phyloP scores from a whole-genome alignment of 2,329 filamentous ascomycete species.

The Simplicillium sp. region DNA sequence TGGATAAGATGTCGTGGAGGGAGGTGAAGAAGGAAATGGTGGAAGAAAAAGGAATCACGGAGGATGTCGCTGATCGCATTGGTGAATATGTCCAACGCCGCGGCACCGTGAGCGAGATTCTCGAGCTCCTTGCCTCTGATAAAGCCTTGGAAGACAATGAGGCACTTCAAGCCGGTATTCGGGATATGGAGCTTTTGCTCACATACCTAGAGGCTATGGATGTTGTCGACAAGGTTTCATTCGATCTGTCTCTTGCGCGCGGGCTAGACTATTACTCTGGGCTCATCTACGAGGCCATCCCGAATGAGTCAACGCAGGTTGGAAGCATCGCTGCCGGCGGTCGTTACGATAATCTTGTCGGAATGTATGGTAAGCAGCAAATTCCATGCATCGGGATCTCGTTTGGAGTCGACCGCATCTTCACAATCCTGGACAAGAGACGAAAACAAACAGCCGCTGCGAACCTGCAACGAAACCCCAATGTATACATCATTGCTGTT shows the following conservation, averaged over 20 bases:
- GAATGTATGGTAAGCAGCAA: slow-evolving; percentile 82
- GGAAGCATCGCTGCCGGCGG: slow-evolving; percentile 84
- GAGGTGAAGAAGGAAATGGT: slow-evolving; percentile 91
- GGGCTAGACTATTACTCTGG: slow-evolving; percentile 89
- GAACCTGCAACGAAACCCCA: slow-evolving; percentile 62
- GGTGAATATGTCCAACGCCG: slow-evolving; percentile 71
- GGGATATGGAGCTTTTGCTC: slow-evolving; percentile 73
- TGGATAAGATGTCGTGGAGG: slow-evolving; percentile 85
- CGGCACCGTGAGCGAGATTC: slow-evolving; percentile 57
- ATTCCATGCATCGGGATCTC: slow-evolving; percentile 62
- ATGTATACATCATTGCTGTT: slow-evolving; percentile 93
- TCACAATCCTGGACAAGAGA: slow-evolving; percentile 75
- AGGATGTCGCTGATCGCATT: slow-evolving; percentile 74
- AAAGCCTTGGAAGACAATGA: slow-evolving; percentile 59
- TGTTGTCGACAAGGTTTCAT: slow-evolving; percentile 65
- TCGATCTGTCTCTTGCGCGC: slow-evolving; percentile 81
- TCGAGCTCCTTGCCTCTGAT: slow-evolving; percentile 59
- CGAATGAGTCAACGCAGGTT: slow-evolving; percentile 69
- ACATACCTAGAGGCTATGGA: slow-evolving; percentile 72
- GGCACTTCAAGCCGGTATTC: slow-evolving; percentile 67
- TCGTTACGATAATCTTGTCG: slow-evolving; percentile 85
- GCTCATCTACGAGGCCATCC: slow-evolving; percentile 82
- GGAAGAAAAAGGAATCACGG: slow-evolving; percentile 74
- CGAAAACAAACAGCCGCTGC: slow-evolving; percentile 40
- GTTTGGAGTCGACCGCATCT: slow-evolving; percentile 91